Evolutionary conservation across 306 rosid species (phyloP), one percentile per base, ranked within the genome.

Genomic region (Fagus sylvatica): DNA sequence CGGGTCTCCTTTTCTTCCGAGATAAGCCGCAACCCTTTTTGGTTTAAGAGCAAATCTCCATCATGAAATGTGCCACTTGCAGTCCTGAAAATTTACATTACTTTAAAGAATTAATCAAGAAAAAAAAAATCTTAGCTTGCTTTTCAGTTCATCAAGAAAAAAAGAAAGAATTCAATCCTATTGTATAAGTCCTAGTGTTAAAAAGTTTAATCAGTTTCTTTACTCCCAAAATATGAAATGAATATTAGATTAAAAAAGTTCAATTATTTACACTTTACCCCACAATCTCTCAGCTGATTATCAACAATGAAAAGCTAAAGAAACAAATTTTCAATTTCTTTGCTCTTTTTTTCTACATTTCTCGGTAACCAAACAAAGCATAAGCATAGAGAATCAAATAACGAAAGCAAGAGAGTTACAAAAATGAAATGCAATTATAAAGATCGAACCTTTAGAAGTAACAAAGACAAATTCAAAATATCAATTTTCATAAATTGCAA

Each of bases 1-100:
- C 76, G 82, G 46, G 89, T 53, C 79, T 87, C 98, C 77, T 87
- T 92, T 78, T 91, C 91, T 86, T 91, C 91, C 3, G 98, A 91
- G 59, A 84, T 85, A 17, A 95, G 93, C 83, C 99, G 90, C 91
- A 95, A 69, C 37, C 97, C 96, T 79, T 89, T 94, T 80, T 90
- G 97, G 76, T 93, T 93, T 60, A 93, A 79, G 30, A 88, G 91
- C 59, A 93, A 86, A 87, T 89, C 95, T 7, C 98, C 99, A 53
- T 95, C 99, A 74, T 93, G 99, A 82, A 95, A 95, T 74, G 97
- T 93, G 40, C 98, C 98, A 83, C 96, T 93, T 10, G 85, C 90
- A 78, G 90, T 87, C 71, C 90, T 84, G 84, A 73, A 60, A 72
- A 78, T 57, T 30, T 49, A 69, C 32, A 53, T 64, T 40, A 67